Evolutionary conservation across 1,284 basidiomycete species (phyloP).

Genomic region (Phaffia rhodozyma): DNA sequence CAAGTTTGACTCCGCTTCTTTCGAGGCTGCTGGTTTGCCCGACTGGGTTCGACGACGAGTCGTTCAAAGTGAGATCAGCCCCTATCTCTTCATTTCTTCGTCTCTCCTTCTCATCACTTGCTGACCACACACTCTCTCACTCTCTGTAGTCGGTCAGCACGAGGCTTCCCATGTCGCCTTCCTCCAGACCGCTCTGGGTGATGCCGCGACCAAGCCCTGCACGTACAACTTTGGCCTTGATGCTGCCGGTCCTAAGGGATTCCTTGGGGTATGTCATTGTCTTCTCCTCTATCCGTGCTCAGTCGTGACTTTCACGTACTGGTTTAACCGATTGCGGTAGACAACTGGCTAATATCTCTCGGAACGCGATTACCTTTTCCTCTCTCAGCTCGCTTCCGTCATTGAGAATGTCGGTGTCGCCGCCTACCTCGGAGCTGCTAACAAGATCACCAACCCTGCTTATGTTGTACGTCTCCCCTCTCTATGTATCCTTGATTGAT

Average conservation of each 20-base stretch:
- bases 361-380: constrained; percentile 47
- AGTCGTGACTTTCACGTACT: no score
- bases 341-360: no score
- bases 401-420: constrained; percentile 68
- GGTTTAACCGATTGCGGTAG: no score
- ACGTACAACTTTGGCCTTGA: not conserved
- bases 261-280: not conserved
- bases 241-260: not conserved
- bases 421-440: constrained; percentile 59
- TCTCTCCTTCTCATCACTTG: not conserved
- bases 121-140: not conserved
- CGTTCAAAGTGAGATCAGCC: not conserved
- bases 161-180: constrained; percentile 46
- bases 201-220: constrained; percentile 37
- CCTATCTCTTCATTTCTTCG: constrained; percentile 3
- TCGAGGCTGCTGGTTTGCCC: constrained; percentile 54
- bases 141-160: constrained; percentile 45
- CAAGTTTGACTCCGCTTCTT: constrained; percentile 54
- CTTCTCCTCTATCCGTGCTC: constrained; percentile 12
- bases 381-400: constrained; percentile 59
- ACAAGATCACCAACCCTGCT: constrained; percentile 25
- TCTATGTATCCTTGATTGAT: no score
- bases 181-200: constrained; percentile 45
- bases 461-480: constrained; percentile 23
- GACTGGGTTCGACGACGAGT: constrained; percentile 22